Evolutionary conservation across 106 monocot genomes (phyloP), one percentile per base, ranked within the genome.

Genomic region (Narthecium ossifragum): DNA sequence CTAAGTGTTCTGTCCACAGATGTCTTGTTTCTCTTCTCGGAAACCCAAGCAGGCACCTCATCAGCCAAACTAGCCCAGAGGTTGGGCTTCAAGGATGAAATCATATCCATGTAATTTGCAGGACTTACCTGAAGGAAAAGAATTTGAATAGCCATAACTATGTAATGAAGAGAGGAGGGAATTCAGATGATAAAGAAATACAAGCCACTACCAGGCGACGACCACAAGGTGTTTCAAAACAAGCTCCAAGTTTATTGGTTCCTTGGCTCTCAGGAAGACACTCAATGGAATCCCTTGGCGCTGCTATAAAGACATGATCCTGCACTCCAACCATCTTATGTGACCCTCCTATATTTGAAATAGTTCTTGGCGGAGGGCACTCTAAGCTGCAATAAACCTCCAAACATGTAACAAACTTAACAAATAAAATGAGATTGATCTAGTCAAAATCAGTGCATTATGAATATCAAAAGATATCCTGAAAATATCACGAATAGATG

Each of bases 11-110:
- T 61, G 52, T 91, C 90, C 34, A 98, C 86, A 63, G 96, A 90
- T 53, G 70, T 36, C 66, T 41, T 80, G 64, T 90, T 98, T 55
- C 96, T 78, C 71, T 98, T 88, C 41, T 79, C 86, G 15, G 79
- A 65, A 67, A 87, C 86, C 96, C 87, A 90, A 24, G 74, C 80
- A 61, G 96, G 96, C 22, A 98, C 96, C 74, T 98, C 96, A 68
- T 98, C 96, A 46, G 96, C 87, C 63, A 98, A 74, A 65, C 90
- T 90, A 63, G 78, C 84, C 80, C 90, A 98, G 49, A 91, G 37
- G 60, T 98, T 71, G 12, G 96, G 84, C 63, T 70, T 91, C 70
- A 86, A 74, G 23, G 84, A 78, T 34, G 78, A 69, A 72, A 98
- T 79, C 67, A 87, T 63, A 31, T 91, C 76, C 81, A 81, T 75